Base-by-base conservation (phyloP, 2,329 filamentous ascomycete species). In the Fusarium aywerte region DNA sequence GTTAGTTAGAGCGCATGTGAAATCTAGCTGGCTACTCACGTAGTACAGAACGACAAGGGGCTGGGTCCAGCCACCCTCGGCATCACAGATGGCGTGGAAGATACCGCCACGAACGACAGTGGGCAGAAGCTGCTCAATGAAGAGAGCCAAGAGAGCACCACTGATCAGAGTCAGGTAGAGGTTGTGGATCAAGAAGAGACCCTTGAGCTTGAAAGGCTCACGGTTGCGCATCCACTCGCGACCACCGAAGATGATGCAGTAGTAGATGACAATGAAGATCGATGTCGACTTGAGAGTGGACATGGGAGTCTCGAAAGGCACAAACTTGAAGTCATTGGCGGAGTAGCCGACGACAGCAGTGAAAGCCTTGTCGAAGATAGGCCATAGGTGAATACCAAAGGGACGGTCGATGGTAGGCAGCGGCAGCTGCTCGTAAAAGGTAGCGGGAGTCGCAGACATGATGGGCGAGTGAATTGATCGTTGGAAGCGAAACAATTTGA, bases 21-120 rank as follows among this genome's bases (percentile, higher is more conserved):
- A 31, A 20, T n/a, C 23, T 33, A 6, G 32, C 7, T 40, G 10
- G 21, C 45, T 53, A 74, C 93, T 77, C 83, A 98, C 95, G 80
- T 98, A 99, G 88, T 99, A 99, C 70, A 99, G 85, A 71, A 96
- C 90, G 68, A 98, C 93, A 75, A 99, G 83, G 73, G 91, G 92
- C 80, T 96, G 90, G 20, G 96, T 97, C 94, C 95, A 98, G 71
- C 95, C 95, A 73, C 96, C 96, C 4, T 90, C 82, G 38, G 73
- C 63, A 72, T 91, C 80, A 83, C 95, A 99, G 76, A 99, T 97
- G 72, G 93, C 85, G 76, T 91, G 90, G 85, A 97, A 98, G 73
- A 97, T 82, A 59, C 95, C 96, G 72, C 91, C 83, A 72, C 91
- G 89, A 72, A 86, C 89, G 55, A 99, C 79, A 18, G 90, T 96